Evolutionary conservation across 768 basidiomycete species (phyloP).

Genomic region (Leucosporidium yakuticum): DNA sequence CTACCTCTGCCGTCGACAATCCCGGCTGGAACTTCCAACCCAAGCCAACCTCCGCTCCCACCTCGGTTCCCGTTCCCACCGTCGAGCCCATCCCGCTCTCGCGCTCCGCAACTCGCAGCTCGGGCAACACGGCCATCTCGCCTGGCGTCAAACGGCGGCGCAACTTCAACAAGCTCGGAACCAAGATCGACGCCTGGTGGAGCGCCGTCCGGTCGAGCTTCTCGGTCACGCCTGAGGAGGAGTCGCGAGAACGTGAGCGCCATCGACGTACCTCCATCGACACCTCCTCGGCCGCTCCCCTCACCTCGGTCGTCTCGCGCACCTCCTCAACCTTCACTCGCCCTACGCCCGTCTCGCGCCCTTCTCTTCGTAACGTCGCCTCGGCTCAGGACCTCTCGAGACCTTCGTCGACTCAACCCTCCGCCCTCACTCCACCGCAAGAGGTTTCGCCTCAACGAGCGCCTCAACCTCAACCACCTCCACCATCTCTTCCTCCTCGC

Average conservation of each 20-base stretch:
- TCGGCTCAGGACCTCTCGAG: slow-evolving; percentile 31
- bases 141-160: slow-evolving; percentile 26
- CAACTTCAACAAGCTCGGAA: slow-evolving; percentile 33
- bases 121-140: slow-evolving; percentile 13
- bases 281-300: neutral
- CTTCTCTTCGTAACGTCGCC: slow-evolving; percentile 22
- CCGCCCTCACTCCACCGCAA: too few relatives aligned
- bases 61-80: slow-evolving; percentile 7
- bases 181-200: slow-evolving; percentile 41
- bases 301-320: slow-evolving; percentile 10
- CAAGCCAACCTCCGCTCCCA: slow-evolving; percentile 21
- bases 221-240: slow-evolving; percentile 10
- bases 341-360: slow-evolving; percentile 1
- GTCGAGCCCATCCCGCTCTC: slow-evolving; percentile 14
- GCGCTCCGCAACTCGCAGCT: slow-evolving; percentile 1
- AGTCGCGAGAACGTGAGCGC: neutral
- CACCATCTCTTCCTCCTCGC: too few relatives aligned
- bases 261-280: slow-evolving; percentile 28
- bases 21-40: slow-evolving; percentile 15
- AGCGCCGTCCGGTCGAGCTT: slow-evolving; percentile 37
- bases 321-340: slow-evolving; percentile 31
- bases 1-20: neutral
- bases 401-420: neutral
- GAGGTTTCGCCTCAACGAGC: too few relatives aligned
- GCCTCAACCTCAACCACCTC: too few relatives aligned